Evolutionary conservation across 306 rosid genomes (phyloP).

Genomic region (Cicer arietinum): DNA sequence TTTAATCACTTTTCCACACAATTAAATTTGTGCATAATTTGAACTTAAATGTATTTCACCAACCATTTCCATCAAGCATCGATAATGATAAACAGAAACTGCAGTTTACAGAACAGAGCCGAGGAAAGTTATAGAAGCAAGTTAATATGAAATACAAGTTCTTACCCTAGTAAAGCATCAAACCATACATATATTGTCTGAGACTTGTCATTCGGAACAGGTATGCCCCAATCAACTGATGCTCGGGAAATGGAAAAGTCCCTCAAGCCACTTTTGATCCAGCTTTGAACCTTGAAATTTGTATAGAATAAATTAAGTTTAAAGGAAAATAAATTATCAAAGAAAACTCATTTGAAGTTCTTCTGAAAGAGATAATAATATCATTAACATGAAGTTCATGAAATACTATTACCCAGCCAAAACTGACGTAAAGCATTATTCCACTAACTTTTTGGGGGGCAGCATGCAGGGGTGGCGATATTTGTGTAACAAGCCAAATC

Average conservation of each 20-base stretch:
- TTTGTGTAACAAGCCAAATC: constrained; percentile 24
- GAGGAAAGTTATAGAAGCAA: background rate
- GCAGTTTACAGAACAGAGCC: constrained; percentile 22
- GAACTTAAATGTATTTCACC: constrained; percentile 22
- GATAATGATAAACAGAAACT: constrained; percentile 23
- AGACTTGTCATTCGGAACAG: constrained; percentile 82
- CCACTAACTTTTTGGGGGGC: constrained; percentile 1
- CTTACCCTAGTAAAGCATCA: constrained; percentile 97
- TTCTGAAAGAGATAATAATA: constrained; percentile 11
- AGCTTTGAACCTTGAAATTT: constrained; percentile 84
- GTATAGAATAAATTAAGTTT: constrained; percentile 35
- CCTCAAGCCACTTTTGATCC: constrained; percentile 86
- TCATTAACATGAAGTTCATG: background rate
- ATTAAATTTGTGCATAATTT: constrained; percentile 35
- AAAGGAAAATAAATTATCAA: constrained; percentile 22
- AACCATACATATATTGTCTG: constrained; percentile 98
- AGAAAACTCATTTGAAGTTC: constrained; percentile 19
- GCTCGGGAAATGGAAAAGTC: constrained; percentile 98
- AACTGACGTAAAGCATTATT: constrained; percentile 19
- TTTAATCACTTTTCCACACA: constrained; percentile 31
- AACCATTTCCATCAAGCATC: constrained; percentile 31
- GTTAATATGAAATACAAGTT: constrained; percentile 28
- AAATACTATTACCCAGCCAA: constrained; percentile 24
- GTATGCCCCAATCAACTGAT: constrained; percentile 98
- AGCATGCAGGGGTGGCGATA: background rate